These are phyloP conservation scores for Nigrospora osmanthi DNA, from an alignment of 2,329 filamentous ascomycete species.

Conservation along the genomic window DNA sequence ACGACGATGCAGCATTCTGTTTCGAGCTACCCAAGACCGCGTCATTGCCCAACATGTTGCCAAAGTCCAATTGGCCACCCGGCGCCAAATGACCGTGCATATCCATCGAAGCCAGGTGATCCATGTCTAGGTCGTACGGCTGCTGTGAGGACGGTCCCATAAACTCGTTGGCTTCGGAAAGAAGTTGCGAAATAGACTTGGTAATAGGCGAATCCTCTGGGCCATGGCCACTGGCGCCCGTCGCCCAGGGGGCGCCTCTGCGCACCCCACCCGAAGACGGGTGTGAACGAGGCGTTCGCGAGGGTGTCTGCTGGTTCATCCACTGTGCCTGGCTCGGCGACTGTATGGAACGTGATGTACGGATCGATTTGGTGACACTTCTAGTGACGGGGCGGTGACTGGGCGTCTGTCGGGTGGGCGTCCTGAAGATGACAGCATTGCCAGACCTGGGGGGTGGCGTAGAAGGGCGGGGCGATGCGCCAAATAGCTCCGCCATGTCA, in stretches of 20 bases:
- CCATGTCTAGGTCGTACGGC: slow-evolving; percentile 34
- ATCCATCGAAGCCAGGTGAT: slow-evolving; percentile 28
- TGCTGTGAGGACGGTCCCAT: slow-evolving; percentile 27
- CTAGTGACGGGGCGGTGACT: slow-evolving; percentile 54
- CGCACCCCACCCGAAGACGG: slow-evolving; percentile 23
- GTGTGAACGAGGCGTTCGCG: slow-evolving; percentile 27
- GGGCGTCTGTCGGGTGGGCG: slow-evolving; percentile 54
- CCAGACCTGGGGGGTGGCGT: slow-evolving; percentile 45
- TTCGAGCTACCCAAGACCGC: slow-evolving; percentile 37
- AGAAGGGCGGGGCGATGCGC: slow-evolving; percentile 44
- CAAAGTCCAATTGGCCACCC: slow-evolving; percentile 35
- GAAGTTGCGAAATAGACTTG: slow-evolving; percentile 49
- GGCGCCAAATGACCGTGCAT: slow-evolving; percentile 20
- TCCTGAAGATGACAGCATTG: slow-evolving; percentile 45
- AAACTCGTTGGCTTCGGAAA: slow-evolving; percentile 47
- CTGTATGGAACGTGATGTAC: slow-evolving; percentile 32
- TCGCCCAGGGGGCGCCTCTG: slow-evolving; percentile 34
- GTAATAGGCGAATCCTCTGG: slow-evolving; percentile 6
- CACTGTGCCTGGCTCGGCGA: slow-evolving; percentile 35
- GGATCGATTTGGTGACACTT: slow-evolving; percentile 50
- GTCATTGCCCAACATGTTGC: slow-evolving; percentile 38
- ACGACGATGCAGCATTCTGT: slow-evolving; percentile 13
- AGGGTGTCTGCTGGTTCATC: slow-evolving; percentile 33
- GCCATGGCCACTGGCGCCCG: not conserved
- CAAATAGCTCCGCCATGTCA: slow-evolving; percentile 54